Evolutionary conservation across 305 asterid species (phyloP).

Genomic region (Solanum hybrid): DNA sequence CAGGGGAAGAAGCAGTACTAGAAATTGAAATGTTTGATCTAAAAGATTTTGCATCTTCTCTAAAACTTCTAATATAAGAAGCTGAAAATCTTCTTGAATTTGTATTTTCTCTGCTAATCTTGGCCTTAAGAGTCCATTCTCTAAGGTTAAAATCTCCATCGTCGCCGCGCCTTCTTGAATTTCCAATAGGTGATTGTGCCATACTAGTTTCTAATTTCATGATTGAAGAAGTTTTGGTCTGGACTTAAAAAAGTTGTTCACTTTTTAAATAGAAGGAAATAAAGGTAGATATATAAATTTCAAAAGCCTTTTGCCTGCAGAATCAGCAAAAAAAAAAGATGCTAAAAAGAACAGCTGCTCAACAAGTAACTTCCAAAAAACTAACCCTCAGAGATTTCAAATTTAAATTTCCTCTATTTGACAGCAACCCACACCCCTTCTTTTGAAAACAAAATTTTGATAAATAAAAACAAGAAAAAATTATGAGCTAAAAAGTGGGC

Average conservation of each 20-base stretch:
- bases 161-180: constrained; percentile 22
- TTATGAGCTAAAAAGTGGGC: background rate
- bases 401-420: constrained; percentile 1
- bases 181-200: constrained; percentile 19
- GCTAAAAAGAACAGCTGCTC: background rate
- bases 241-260: background rate
- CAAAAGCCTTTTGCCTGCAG: background rate
- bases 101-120: constrained; percentile 50
- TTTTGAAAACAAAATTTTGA: background rate
- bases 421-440: background rate
- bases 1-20: constrained; percentile 88
- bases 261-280: background rate
- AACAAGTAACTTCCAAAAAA: constrained; percentile 3
- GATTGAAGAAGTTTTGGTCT: background rate
- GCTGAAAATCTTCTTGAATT: constrained; percentile 61
- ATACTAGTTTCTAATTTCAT: constrained; percentile 14
- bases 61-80: constrained; percentile 38
- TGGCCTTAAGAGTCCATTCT: constrained; percentile 56
- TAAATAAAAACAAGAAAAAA: background rate
- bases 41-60: constrained; percentile 49
- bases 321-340: background rate
- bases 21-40: constrained; percentile 60
- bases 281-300: background rate
- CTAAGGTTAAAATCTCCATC: constrained; percentile 34
- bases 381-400: background rate